A percentile compares a stretch with the other conserved stretches of the same genome.
Evolutionary conservation across 345 rosid species (phyloP).

Genomic region (Salix purpurea): DNA sequence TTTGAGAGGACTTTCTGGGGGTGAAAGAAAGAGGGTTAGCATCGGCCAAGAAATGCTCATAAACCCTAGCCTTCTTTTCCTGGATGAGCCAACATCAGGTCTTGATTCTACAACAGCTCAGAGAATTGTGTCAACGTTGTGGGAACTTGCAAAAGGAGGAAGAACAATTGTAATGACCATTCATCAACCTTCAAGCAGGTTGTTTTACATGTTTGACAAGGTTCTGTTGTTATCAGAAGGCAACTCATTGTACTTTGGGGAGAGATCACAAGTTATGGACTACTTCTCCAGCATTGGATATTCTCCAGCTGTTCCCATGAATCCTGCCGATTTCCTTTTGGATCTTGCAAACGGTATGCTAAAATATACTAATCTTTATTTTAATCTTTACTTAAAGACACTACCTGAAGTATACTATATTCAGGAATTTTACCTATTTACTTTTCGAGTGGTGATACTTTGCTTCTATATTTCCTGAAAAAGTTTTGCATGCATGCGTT

Average conservation of each 20-base stretch:
- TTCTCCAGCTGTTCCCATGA: slow-evolving; percentile 44
- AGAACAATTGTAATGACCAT: slow-evolving; percentile 52
- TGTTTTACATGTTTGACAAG: slow-evolving; percentile 60
- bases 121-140: slow-evolving; percentile 39
- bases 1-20: slow-evolving; percentile 51
- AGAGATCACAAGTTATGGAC: slow-evolving; percentile 39
- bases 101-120: slow-evolving; percentile 60
- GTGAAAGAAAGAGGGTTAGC: slow-evolving; percentile 54
- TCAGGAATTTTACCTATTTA: neutral
- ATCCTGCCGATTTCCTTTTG: slow-evolving; percentile 50
- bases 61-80: slow-evolving; percentile 47
- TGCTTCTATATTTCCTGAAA: neutral
- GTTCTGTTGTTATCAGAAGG: slow-evolving; percentile 53
- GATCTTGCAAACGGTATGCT: slow-evolving; percentile 53
- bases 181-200: slow-evolving; percentile 55
- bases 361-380: neutral
- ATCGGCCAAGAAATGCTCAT: slow-evolving; percentile 58
- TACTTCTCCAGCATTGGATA: slow-evolving; percentile 45
- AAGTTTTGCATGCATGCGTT: neutral
- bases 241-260: slow-evolving; percentile 42
- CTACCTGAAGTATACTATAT: neutral
- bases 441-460: neutral
- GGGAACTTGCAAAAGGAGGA: slow-evolving; percentile 44
- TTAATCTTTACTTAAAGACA: neutral
- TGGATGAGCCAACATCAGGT: slow-evolving; percentile 60